phyloP scores from a whole-genome alignment of 495 filamentous ascomycete species.

The Bacidia gigantensis region DNA sequence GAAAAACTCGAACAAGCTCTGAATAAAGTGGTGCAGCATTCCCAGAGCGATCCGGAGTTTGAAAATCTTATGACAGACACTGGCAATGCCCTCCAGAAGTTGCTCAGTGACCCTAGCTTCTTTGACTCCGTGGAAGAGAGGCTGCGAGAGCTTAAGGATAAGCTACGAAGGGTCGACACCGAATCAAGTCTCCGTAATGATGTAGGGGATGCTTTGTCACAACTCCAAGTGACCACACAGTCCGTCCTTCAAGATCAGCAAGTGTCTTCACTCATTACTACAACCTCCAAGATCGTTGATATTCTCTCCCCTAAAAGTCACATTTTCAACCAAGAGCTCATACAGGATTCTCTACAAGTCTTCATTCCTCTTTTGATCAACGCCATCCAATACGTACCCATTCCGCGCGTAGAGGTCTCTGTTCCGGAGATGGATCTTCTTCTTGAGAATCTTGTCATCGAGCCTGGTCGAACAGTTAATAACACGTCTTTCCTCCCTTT shows the following conservation, averaged over 20 bases:
- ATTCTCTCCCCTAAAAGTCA: slow-evolving; percentile 48
- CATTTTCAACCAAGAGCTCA: slow-evolving; percentile 49
- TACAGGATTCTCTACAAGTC: slow-evolving; percentile 60
- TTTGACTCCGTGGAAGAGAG: slow-evolving; percentile 59
- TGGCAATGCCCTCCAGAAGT: slow-evolving; percentile 56
- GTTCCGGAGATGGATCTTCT: slow-evolving; percentile 74
- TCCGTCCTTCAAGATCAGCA: slow-evolving; percentile 56
- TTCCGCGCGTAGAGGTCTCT: slow-evolving; percentile 73
- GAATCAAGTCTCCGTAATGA: slow-evolving; percentile 58
- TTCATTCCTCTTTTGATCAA: slow-evolving; percentile 68
- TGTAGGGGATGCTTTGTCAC: slow-evolving; percentile 55
- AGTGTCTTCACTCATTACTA: slow-evolving; percentile 51
- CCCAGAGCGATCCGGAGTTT: slow-evolving; percentile 67
- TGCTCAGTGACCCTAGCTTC: slow-evolving; percentile 78
- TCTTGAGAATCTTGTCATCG: slow-evolving; percentile 79
- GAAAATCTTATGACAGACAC: slow-evolving; percentile 61
- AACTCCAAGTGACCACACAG: slow-evolving; percentile 51
- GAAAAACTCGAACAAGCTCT: slow-evolving; percentile 51
- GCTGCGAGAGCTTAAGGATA: slow-evolving; percentile 54
- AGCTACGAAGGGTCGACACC: slow-evolving; percentile 46
- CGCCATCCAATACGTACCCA: slow-evolving; percentile 71
- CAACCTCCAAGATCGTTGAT: slow-evolving; percentile 46
- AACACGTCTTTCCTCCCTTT: slow-evolving; percentile 81
- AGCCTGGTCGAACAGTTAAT: slow-evolving; percentile 76
- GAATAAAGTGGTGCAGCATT: slow-evolving; percentile 57